A percentile compares a stretch with the other conserved stretches of the same genome.
Conservation (phyloP, 1,139 yeast genomes). For the Magnusiomyces tetraspermus region DNA sequence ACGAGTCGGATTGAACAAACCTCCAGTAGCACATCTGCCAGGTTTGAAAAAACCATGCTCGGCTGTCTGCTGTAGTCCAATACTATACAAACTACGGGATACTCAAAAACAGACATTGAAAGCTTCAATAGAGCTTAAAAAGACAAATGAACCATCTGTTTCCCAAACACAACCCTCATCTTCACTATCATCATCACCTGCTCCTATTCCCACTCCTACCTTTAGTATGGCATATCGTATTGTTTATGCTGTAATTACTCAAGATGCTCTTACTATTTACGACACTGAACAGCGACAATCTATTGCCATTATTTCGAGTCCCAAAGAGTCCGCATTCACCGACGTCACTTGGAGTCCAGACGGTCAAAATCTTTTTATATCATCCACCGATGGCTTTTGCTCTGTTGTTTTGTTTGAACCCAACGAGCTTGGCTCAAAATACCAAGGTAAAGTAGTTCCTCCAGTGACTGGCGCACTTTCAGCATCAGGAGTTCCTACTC, state of each 20-base stretch:
- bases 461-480: background rate
- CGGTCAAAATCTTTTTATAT: conserved; percentile 57
- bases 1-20: conserved; percentile 53
- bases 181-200: background rate
- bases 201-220: conserved; percentile 22
- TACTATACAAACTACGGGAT: conserved; percentile 39
- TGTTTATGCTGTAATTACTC: conserved; percentile 89
- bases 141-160: background rate
- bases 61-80: conserved; percentile 69
- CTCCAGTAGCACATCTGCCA: conserved; percentile 70
- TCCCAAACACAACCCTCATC: background rate
- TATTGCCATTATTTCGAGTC: conserved; percentile 61
- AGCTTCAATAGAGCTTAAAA: background rate
- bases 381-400: conserved; percentile 95
- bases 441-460: conserved; percentile 14
- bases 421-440: conserved; percentile 44
- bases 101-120: conserved; percentile 1
- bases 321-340: conserved; percentile 83
- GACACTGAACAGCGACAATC: conserved; percentile 67
- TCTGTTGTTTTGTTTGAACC: conserved; percentile 50
- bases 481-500: background rate
- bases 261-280: conserved; percentile 73
- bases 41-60: conserved; percentile 78
- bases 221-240: conserved; percentile 63
- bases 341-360: conserved; percentile 78